Evolutionary conservation across 768 basidiomycete species (phyloP), one percentile per base, ranked within the genome.

Genomic region (Serendipita vermifera): DNA sequence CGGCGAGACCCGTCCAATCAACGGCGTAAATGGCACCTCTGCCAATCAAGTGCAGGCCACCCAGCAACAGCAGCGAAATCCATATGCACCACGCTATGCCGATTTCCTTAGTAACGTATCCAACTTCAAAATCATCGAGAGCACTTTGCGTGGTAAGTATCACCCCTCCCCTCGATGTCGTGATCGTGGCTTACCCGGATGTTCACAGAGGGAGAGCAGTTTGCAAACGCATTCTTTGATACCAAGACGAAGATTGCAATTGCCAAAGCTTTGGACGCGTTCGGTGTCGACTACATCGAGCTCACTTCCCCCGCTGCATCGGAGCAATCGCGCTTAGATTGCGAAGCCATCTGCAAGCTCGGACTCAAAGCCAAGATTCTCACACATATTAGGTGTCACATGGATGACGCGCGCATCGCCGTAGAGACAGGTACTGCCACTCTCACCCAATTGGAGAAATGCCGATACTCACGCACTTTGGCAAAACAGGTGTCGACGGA

Each of bases 241-340:
- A 92, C 91, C 67, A 91, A 93, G 76, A 98, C 93, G 72, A 99
- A 99, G 80, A 96, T 97, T 68, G 92, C 93, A 68, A 99, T 99
- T 63, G 96, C 96, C 62, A 90, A 83, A 75, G 92, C 92, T 13
- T 82, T 98, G 57, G 93, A 97, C 76, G 93, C 92, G 51, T 98
- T 99, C 67, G 96, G 96, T 65, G 96, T 98, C 58, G 96, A 99
- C 68, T 99, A 99, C 77, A 92, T 99, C 66, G 96, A 99, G 67
- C 85, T 99, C 67, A 99, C 96, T 33, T 97, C 94, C 14, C 94
- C 96, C 46, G 91, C 87, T 39, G 94, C 96, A 22, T 97, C 94
- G 3, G 91, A 97, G 65, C 92, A 98, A 70, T 96, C 92, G 20
- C 80, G 86, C 32, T 68, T 75, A 29, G 94, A 98, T 67, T 99